Base-by-base conservation (phyloP, 2,329 filamentous ascomycete species). In the Colletotrichum tofieldiae region DNA sequence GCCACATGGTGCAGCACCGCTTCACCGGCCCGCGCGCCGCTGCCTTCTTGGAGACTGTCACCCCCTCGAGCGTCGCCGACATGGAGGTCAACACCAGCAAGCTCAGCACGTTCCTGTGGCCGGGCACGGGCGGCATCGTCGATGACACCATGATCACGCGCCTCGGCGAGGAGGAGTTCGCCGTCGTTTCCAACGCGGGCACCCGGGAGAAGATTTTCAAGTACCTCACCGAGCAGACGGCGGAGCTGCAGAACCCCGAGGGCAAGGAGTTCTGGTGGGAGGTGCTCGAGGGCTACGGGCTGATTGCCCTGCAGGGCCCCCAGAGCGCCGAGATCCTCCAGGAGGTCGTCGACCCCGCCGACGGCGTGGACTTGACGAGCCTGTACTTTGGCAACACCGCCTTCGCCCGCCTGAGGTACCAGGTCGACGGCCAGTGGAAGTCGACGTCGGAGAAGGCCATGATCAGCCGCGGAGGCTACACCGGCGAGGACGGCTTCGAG, bases 401-500 rank as follows among this genome's bases (percentile, higher is more conserved):
- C 65, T 90, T 88, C 78, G 88, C 93, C 26, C 88, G 89, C 74
- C 84, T 98, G 65, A 89, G 87, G 74, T 85, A 94, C 16, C 83
- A 86, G 47, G 88, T 88, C 55, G 84, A 84, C 73, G 83, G 82
- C 29, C 76, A 79, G 67, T 71, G 79, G 77, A 86, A 73, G 77
- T 87, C 73, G 82, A 87, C 75, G 80, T 78, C 96, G 59, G 72
- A 74, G 75, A 79, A 80, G 76, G 79, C 85, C 26, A 79, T 98
- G 62, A 91, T 98, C 79, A 95, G 92, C 80, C 91, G 96, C 73
- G 96, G 93, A 58, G 96, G 96, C 5, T 99, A 99, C 86, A 99
- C 96, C 0, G 96, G 96, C 72, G 96, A 99, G 85, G 96, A 99
- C 82, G 96, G 96, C 52, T 99, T 99, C 83, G 96, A 99, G 85